Evolutionary conservation across 164 flowering plant species (phyloP).

Genomic region (Tetrastigma voinierianum): DNA sequence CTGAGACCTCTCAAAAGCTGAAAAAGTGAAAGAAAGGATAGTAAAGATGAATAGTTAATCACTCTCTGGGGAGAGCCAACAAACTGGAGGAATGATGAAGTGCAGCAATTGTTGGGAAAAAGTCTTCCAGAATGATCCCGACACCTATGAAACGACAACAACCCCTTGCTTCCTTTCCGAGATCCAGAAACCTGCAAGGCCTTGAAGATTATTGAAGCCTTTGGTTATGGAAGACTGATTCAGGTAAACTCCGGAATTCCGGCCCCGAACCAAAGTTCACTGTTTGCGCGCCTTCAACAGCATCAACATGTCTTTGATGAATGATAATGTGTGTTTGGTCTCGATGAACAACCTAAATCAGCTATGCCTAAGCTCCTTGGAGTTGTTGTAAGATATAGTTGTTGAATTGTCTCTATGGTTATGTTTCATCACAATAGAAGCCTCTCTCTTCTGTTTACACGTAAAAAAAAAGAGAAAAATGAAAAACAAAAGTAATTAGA

Average conservation of each 20-base stretch:
- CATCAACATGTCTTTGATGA: conserved; percentile 38
- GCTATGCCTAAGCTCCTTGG: conserved; percentile 62
- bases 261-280: conserved; percentile 14
- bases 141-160: conserved; percentile 42
- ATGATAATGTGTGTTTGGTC: conserved; percentile 71
- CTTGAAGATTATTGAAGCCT: conserved; percentile 77
- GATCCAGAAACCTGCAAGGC: conserved; percentile 58
- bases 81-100: conserved; percentile 68
- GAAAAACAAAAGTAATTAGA: background rate
- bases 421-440: conserved; percentile 64
- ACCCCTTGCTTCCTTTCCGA: conserved; percentile 21
- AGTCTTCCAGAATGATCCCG: conserved; percentile 80
- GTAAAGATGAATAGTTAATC: conserved; percentile 4
- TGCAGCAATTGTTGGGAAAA: conserved; percentile 60
- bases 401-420: conserved; percentile 46
- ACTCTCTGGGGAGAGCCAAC: conserved; percentile 88
- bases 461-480: background rate
- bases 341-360: conserved; percentile 88
- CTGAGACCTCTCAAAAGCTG: no score
- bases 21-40: background rate
- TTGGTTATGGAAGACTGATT: conserved; percentile 86
- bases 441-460: conserved; percentile 51
- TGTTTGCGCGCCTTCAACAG: conserved; percentile 35
- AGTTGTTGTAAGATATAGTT: conserved; percentile 29
- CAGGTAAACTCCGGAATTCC: conserved; percentile 57